These are phyloP conservation scores for Cytospora chrysosperma DNA, from an alignment of 2,329 filamentous ascomycete genomes.

Conservation along the genomic window DNA sequence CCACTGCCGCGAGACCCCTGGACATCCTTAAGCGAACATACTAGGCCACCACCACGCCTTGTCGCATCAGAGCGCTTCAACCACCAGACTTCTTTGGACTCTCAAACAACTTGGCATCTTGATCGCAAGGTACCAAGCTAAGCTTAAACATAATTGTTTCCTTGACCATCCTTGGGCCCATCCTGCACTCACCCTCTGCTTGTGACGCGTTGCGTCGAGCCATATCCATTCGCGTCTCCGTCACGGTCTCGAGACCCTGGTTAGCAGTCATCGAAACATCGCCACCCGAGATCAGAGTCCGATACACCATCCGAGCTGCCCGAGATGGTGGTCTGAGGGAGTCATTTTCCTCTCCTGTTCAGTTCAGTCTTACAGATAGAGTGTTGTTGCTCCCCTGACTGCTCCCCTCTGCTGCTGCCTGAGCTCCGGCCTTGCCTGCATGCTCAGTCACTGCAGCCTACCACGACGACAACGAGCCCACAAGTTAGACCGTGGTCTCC, in stretches of 20 bases:
- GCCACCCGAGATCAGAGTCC: slow-evolving; percentile 5
- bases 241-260: background rate
- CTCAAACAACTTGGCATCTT: background rate
- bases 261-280: slow-evolving; percentile 16
- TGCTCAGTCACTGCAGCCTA: background rate
- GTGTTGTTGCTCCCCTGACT: background rate
- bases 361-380: background rate
- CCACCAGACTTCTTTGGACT: slow-evolving; percentile 1
- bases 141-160: slow-evolving; percentile 7
- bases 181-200: background rate
- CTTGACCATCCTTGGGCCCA: background rate
- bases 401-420: slow-evolving; percentile 7
- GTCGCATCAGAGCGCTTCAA: slow-evolving; percentile 17
- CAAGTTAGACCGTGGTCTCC: background rate
- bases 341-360: slow-evolving; percentile 1
- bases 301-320: slow-evolving; percentile 19
- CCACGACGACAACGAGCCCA: background rate
- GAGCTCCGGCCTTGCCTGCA: slow-evolving; percentile 5
- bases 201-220: slow-evolving; percentile 4
- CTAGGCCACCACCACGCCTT: background rate
- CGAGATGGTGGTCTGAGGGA: slow-evolving; percentile 21
- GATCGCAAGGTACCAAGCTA: slow-evolving; percentile 14
- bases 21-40: background rate
- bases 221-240: background rate
- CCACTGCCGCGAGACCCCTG: background rate